phyloP scores from a whole-genome alignment of 2,329 filamentous ascomycete species.

The Xylariaceae sp. region DNA sequence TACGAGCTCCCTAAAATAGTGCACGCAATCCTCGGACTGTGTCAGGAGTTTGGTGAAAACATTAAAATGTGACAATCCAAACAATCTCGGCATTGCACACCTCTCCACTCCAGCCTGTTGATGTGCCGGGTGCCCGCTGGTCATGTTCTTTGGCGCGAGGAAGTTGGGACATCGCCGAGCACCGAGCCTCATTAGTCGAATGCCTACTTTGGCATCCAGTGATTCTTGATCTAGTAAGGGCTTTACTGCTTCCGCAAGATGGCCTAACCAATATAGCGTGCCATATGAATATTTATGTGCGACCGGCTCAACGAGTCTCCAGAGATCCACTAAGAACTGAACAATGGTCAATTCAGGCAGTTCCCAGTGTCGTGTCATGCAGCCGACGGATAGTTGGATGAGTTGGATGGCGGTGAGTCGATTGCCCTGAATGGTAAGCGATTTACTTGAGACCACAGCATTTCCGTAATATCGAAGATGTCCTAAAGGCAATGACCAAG shows the following conservation, averaged over 20 bases:
- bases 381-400: not conserved
- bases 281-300: not conserved
- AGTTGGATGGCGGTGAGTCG: conserved; percentile 1
- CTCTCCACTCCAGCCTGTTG: no score
- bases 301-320: not conserved
- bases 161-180: not conserved
- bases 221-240: not conserved
- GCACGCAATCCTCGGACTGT: not conserved
- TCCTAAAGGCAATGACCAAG: conserved; percentile 6
- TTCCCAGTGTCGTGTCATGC: not conserved
- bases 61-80: not conserved
- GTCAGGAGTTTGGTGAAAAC: not conserved
- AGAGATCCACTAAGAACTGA: not conserved
- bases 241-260: not conserved
- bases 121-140: no score
- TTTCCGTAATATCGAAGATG: conserved; percentile 6
- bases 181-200: not conserved
- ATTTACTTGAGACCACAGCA: not conserved
- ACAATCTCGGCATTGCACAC: not conserved
- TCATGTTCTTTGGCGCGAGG: no score
- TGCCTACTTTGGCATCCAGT: not conserved
- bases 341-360: not conserved
- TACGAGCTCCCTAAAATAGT: not conserved
- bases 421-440: conserved; percentile 4
- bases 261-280: not conserved